Base-by-base conservation (phyloP, 2,329 filamentous ascomycete species). In the Pyrenophora teres region DNA sequence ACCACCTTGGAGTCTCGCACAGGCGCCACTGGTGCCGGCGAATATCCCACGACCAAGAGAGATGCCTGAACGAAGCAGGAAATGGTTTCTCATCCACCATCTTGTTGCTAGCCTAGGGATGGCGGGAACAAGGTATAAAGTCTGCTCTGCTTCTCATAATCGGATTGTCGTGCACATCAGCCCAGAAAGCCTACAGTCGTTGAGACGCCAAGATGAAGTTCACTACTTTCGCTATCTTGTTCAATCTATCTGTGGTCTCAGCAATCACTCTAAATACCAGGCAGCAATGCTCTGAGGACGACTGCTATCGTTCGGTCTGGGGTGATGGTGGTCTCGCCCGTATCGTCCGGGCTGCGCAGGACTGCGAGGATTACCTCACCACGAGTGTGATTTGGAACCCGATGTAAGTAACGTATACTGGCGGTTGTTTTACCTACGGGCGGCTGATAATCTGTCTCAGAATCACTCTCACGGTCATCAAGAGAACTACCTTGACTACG, bases 251-350 rank as follows among this genome's bases (percentile, higher is more conserved):
- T 1, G 37, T 65, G 33, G 52, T 41, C 25, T 16, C 54, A n/a
- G 62, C 61, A 23, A 52, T 51, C 23, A 37, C 57, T 16, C 48
- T 70, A 12, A 46, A 62, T 5, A 41, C 33, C 38, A 60, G 63
- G 41, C 63, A 66, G 32, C 23, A 48, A 15, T 70, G 69, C 45
- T 39, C 46, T 31, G 35, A 47, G 39, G 57, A 71, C 18, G 46
- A 63, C 30, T 72, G 69, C 45, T 62, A 63, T 35, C 56, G 54
- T 35, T 66, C 63, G 12, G 52, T 70, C 15, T 68, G 64, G 56
- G 64, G 60, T 1, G 38, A 48, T 44, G 32, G 42, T 33, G 57
- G 57, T 23, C 31, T 54, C 4, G 39, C 50, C n/a, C 62, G 59
- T 46, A 42, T 58, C 2, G 37, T 56, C 21, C 55, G 47, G 15